Base-by-base conservation (phyloP, 1,139 yeast genomes). In the Saccharomyces hybrid region DNA sequence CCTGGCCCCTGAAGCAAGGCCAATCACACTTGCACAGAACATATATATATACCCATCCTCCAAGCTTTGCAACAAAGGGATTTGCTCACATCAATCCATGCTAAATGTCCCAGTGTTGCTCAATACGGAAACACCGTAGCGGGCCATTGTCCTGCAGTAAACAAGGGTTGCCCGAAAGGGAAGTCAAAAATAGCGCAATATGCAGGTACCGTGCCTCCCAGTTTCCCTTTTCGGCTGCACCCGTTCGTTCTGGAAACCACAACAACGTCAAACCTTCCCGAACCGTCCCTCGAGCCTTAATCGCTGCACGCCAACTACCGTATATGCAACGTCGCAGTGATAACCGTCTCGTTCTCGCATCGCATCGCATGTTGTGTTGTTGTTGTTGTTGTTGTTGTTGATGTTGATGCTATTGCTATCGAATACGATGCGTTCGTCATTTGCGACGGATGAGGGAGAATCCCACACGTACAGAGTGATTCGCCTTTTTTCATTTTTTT, bases 131-230 rank as follows among this genome's bases (percentile, higher is more conserved):
- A 38, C 11, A 16, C 44, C 44, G 44, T 5, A 38, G 11, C 25
- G 11, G 26, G 6, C 44, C 7, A 38, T 16, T 38, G 25, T 38
- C 20, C 57, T 56, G 41, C 60, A 57, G 50, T 47, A 54, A 14
- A 52, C 51, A 51, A 30, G 55, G 11, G 52, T 55, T 13, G 50
- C 59, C 50, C 16, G 53, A 30, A 52, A 51, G 48, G 47, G 49
- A 47, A 30, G 34, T 50, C 46, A 50, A 52, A 42, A 32, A 38
- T 0, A 16, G 44, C 56, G 47, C 47, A 30, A 54, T 14, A 52
- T 48, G 48, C 55, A 51, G 13, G 53, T 50, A 11, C 52, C 38
- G 38, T 55, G 55, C 20, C 50, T 46, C 23, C 49, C 23, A 50
- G 27, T n/a, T 52, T 38, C 54, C 30, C 31, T 51, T 23, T 28